Base-by-base conservation (phyloP, 805 yeast species). In the Metschnikowia cerradonensis region DNA sequence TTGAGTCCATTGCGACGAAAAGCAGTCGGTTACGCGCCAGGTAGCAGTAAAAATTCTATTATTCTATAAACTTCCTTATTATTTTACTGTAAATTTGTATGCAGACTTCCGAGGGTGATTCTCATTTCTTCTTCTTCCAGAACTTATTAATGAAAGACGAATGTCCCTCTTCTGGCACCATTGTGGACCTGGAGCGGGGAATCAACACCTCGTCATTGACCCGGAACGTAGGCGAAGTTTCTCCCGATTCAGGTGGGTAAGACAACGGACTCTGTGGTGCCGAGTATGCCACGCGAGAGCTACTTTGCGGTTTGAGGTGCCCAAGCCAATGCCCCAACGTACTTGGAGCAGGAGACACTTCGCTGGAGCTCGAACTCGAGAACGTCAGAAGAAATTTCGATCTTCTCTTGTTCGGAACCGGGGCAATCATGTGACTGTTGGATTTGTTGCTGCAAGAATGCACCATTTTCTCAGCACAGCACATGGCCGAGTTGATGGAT, bases 61-160 rank as follows among this genome's bases (percentile, higher is more conserved):
- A 45, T 30, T 45, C 36, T 45, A 42, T 42, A 44, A 44, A 36
- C 36, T 33, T 31, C 41, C 40, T 23, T 44, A 6, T 23, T 43
- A 13, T 44, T 17, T 35, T 15, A 19, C 33, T 34, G 33, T 13
- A 26, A 40, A 26, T 40, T 19, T 40, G 31, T 23, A 10, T 23
- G 40, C n/a, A 37, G 43, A 13, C 34, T 30, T 30, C 22, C 8
- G 19, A 19, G 8, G 3, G 14, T 26, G 20, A 19, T 3, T n/a
- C 11, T 45, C 50, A 54, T 50, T 55, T 54, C 45, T 52, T 59
- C 48, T 59, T 62, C 43, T 52, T 50, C 64, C 63, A 62, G 33
- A 62, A 52, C 49, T 60, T 62, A 22, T 52, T 54, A 39, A 56
- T 43, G 22, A 58, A 37, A 20, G 60, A 55, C 13, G 49, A 50